These are phyloP conservation scores for Peniophora sp. DNA, from an alignment of 1,284 basidiomycete genomes.

Conservation along the genomic window DNA sequence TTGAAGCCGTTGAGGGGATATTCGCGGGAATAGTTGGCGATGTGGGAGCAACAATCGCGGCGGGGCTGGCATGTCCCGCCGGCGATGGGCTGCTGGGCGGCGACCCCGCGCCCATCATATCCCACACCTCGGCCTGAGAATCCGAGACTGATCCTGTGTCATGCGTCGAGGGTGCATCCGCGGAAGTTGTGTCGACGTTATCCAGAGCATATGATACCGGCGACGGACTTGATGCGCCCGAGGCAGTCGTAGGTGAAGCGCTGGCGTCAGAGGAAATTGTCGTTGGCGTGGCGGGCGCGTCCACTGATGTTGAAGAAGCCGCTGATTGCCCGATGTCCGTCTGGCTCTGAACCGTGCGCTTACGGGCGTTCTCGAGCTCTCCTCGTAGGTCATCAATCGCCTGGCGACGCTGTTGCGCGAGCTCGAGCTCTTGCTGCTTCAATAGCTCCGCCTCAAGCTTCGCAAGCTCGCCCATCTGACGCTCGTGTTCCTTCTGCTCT, in stretches of 20 bases:
- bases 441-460: background rate
- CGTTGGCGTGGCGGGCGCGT: no score
- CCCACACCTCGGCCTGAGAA: no score
- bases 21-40: background rate
- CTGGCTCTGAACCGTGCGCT: background rate
- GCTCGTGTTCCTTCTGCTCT: background rate
- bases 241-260: no score
- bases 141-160: no score
- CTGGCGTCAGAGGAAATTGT: no score
- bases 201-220: no score
- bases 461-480: background rate
- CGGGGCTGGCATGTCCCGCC: constrained; percentile 5
- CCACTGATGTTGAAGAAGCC: no score
- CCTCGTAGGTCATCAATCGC: constrained; percentile 23
- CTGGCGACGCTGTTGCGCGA: constrained; percentile 17
- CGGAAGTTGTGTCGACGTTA: no score
- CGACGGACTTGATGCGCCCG: no score
- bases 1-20: background rate
- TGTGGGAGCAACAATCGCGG: background rate
- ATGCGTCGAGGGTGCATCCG: no score
- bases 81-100: constrained; percentile 16
- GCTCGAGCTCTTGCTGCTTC: constrained; percentile 17
- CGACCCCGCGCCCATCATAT: constrained; percentile 1
- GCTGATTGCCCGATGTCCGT: no score
- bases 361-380: constrained; percentile 21